Evolutionary conservation across 176 grass and related monocot genomes (phyloP), one percentile per base, ranked within the genome.

Genomic region (Puya raimondii): DNA sequence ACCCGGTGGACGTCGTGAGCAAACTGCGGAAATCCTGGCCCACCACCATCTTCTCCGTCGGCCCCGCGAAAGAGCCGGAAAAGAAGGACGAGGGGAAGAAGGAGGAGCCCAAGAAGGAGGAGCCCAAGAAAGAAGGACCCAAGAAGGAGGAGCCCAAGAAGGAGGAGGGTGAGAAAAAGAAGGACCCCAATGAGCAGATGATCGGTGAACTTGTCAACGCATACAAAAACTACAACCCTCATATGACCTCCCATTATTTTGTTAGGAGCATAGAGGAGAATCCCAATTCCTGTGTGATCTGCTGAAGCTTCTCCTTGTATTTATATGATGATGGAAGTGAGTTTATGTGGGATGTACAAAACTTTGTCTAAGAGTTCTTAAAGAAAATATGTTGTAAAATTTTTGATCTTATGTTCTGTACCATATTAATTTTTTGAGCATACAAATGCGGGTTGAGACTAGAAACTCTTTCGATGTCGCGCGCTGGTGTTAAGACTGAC

Each of bases 161-260:
- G 56, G 56, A 59, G 10, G 54, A 59, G 10, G 56, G 56, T 20
- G 56, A 59, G 56, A 59, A 59, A 20, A 59, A 59, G 56, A 59
- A 59, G 15, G 56, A 59, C 15, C 56, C 56, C 5, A 59, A 59
- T 59, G 64, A 66, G 13, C 22, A 66, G 23, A 66, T 66, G 11
- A 66, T 66, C 23, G 15, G 14, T 26, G 64, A 66, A 11, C 64
- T 66, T 14, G 64, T 66, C 64, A 15, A 33, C 47, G 26, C 64
- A 29, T 66, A 66, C 64, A 66, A 66, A 12, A 26, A 22, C 8
- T 66, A 66, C 27, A 66, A 66, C 33, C 64, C 64, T 42, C 14
- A 42, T 8, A 66, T 47, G 26, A 47, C 64, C 64, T 47, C 64
- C 12, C 26, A 66, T 4, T 66, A 66, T 14, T 66, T 59, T 22